Conservation (phyloP, 2,329 filamentous ascomycete species). For the Zelopaecilomyces penicillatus region DNA sequence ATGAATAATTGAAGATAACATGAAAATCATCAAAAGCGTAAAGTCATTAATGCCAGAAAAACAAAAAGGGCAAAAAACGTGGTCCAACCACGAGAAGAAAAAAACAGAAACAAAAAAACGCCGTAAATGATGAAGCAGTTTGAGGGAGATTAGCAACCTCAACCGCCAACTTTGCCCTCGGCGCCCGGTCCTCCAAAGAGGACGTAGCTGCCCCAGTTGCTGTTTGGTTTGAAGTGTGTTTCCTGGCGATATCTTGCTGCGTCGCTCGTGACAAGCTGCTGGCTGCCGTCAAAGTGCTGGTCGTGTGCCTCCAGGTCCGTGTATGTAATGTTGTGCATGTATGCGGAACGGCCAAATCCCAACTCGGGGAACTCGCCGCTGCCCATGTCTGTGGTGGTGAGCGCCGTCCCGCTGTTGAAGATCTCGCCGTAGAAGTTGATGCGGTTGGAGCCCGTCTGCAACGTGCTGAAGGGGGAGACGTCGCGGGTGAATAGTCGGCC, state of each 20-base stretch:
- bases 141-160: background rate
- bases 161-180: constrained; percentile 12
- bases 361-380: constrained; percentile 15
- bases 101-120: too few relatives aligned
- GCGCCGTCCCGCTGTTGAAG: constrained; percentile 11
- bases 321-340: constrained; percentile 13
- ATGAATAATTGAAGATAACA: too few relatives aligned
- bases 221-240: constrained; percentile 9
- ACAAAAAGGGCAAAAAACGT: too few relatives aligned
- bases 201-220: constrained; percentile 12
- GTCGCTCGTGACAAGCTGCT: constrained; percentile 9
- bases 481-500: constrained; percentile 10
- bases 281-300: constrained; percentile 7
- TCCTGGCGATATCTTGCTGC: constrained; percentile 8
- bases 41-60: too few relatives aligned
- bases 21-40: too few relatives aligned
- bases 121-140: too few relatives aligned
- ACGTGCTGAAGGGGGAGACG: constrained; percentile 6
- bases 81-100: too few relatives aligned
- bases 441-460: constrained; percentile 6
- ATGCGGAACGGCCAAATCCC: constrained; percentile 10
- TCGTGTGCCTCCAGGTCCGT: constrained; percentile 2
- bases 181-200: constrained; percentile 14
- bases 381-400: constrained; percentile 15
- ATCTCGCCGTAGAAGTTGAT: constrained; percentile 15